Evolutionary conservation across 108 stramenopile species (phyloP).

Genomic region (Ochromonas danica): DNA sequence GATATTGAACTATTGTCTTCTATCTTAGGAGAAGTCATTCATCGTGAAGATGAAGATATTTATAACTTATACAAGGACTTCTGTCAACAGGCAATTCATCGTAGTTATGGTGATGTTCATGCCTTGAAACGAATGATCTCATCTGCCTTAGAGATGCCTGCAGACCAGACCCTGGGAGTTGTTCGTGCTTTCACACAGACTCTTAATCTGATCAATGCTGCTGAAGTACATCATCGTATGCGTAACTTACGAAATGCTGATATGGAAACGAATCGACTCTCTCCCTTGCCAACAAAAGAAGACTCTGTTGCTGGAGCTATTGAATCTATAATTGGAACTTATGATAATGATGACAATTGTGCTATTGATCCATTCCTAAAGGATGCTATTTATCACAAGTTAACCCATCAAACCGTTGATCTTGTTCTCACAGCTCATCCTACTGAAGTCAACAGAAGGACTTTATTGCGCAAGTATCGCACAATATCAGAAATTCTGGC

Average conservation of each 20-base stretch:
- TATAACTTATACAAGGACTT: neutral
- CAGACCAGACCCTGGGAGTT: neutral
- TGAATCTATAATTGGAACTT: constrained; percentile 53
- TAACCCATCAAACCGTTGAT: constrained; percentile 82
- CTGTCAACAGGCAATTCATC: neutral
- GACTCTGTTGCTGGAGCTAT: constrained; percentile 57
- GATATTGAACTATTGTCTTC: neutral
- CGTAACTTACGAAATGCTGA: constrained; percentile 27
- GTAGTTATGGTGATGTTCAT: neutral
- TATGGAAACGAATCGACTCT: neutral
- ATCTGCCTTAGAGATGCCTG: neutral
- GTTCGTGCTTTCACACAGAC: constrained; percentile 54
- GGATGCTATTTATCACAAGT: constrained; percentile 73
- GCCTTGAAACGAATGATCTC: neutral
- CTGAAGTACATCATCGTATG: constrained; percentile 52
- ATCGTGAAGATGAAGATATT: neutral
- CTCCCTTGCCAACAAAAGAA: constrained; percentile 44
- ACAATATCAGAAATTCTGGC: constrained; percentile 45
- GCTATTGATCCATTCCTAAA: constrained; percentile 34
- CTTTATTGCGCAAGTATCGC: constrained; percentile 65
- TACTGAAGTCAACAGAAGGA: constrained; percentile 92
- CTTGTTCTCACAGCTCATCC: constrained; percentile 95
- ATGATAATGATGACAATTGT: constrained; percentile 55
- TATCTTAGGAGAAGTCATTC: neutral
- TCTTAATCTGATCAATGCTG: constrained; percentile 55